Conservation (phyloP, 208 protist genomes). For the Trichomonas gallinae region DNA sequence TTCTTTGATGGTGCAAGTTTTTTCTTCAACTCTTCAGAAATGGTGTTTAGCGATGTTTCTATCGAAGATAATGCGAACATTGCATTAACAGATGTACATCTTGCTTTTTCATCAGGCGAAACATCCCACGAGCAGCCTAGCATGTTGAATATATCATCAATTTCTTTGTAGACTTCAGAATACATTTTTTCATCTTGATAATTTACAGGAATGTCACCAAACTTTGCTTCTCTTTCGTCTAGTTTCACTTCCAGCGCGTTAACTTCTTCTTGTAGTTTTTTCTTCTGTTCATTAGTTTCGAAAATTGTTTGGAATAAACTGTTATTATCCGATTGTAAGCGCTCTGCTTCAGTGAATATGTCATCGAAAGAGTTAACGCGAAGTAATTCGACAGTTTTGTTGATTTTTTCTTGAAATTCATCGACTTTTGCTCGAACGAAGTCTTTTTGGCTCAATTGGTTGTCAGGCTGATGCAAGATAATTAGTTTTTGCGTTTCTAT, state of each 20-base stretch:
- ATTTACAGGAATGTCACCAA: not conserved
- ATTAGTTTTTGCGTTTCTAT: not conserved
- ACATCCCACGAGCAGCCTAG: not conserved
- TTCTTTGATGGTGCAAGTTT: not conserved
- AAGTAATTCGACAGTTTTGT: not conserved
- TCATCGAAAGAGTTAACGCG: not conserved
- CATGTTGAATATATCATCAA: not conserved
- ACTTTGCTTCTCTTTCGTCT: not conserved
- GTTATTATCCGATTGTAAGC: not conserved
- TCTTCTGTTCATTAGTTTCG: not conserved
- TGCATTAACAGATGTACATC: not conserved
- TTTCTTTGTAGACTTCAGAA: not conserved
- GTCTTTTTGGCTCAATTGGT: not conserved
- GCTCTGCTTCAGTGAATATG: not conserved
- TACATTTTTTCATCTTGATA: not conserved
- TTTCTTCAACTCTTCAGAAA: not conserved
- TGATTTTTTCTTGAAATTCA: not conserved
- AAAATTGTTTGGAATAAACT: not conserved
- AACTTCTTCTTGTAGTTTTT: not conserved
- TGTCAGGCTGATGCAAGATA: not conserved
- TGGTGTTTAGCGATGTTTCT: not conserved
- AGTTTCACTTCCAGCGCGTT: not conserved
- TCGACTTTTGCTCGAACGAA: not conserved
- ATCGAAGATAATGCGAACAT: not conserved
- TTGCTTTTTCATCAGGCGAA: slow-evolving; percentile 1